Conservation (phyloP, 805 yeast species). For the Barnettozyma sucrosica region DNA sequence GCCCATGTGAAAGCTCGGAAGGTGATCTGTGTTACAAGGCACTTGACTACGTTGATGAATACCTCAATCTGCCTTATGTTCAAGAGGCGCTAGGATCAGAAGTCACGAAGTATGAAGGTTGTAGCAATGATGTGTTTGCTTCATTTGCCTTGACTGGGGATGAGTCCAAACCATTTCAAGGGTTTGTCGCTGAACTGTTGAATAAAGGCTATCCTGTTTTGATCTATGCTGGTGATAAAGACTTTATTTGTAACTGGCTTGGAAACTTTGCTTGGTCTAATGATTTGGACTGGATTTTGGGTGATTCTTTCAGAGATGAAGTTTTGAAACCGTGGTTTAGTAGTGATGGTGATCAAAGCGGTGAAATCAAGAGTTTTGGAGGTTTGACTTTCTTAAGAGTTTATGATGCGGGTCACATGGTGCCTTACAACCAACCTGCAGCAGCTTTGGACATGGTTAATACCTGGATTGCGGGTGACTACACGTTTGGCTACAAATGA, state of each 20-base stretch:
- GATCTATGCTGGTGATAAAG: constrained; percentile 93
- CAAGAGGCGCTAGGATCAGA: constrained; percentile 80
- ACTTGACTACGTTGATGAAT: constrained; percentile 62
- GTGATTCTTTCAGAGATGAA: constrained; percentile 38
- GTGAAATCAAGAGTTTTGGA: constrained; percentile 68
- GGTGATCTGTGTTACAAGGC: constrained; percentile 70
- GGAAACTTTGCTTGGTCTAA: constrained; percentile 85
- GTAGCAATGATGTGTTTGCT: constrained; percentile 60
- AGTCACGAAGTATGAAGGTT: constrained; percentile 61
- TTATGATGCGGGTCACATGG: constrained; percentile 88
- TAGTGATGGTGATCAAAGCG: constrained; percentile 41
- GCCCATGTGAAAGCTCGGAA: constrained; percentile 61
- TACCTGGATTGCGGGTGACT: constrained; percentile 61
- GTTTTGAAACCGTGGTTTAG: constrained; percentile 38
- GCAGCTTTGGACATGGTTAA: constrained; percentile 64
- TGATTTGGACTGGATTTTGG: constrained; percentile 58
- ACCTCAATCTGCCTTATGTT: constrained; percentile 67
- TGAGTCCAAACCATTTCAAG: constrained; percentile 80
- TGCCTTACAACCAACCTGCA: constrained; percentile 82
- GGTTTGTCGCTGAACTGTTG: constrained; percentile 60
- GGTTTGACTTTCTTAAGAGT: constrained; percentile 74
- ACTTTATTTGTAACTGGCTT: constrained; percentile 88
- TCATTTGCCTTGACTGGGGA: constrained; percentile 78
- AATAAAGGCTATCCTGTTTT: constrained; percentile 71
- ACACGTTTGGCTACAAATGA: constrained; percentile 14